Conservation (phyloP, 495 filamentous ascomycete genomes). For the Xylaria scruposa region DNA sequence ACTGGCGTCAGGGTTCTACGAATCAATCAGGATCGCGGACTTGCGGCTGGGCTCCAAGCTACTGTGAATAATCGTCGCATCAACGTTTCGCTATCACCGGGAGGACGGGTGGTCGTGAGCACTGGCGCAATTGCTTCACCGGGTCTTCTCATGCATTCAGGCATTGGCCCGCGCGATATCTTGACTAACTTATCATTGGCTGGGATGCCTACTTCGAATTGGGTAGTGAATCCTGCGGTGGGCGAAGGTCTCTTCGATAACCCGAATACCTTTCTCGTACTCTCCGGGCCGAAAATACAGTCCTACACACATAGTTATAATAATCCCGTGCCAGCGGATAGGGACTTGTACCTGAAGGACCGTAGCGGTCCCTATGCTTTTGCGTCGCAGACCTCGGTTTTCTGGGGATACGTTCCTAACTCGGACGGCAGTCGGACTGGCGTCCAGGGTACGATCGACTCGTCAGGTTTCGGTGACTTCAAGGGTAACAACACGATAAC, state of each 20-base stretch:
- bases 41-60: constrained; percentile 56
- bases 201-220: constrained; percentile 35
- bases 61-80: constrained; percentile 48
- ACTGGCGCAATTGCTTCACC: constrained; percentile 63
- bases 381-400: constrained; percentile 47
- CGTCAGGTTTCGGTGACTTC: constrained; percentile 42
- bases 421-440: constrained; percentile 41
- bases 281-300: constrained; percentile 39
- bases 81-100: constrained; percentile 49
- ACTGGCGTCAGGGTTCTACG: constrained; percentile 56
- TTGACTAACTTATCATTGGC: constrained; percentile 34
- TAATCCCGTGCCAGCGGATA: constrained; percentile 41
- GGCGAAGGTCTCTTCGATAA: constrained; percentile 52
- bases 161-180: constrained; percentile 49
- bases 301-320: constrained; percentile 48
- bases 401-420: constrained; percentile 47
- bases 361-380: constrained; percentile 49
- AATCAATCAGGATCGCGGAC: constrained; percentile 53
- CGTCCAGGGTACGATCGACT: constrained; percentile 50
- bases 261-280: constrained; percentile 53
- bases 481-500: constrained; percentile 45
- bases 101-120: constrained; percentile 62
- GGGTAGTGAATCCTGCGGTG: constrained; percentile 47
- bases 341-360: constrained; percentile 40
- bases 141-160: constrained; percentile 63